Conservation (phyloP, 768 basidiomycete species). For the Podaxis sp. region DNA sequence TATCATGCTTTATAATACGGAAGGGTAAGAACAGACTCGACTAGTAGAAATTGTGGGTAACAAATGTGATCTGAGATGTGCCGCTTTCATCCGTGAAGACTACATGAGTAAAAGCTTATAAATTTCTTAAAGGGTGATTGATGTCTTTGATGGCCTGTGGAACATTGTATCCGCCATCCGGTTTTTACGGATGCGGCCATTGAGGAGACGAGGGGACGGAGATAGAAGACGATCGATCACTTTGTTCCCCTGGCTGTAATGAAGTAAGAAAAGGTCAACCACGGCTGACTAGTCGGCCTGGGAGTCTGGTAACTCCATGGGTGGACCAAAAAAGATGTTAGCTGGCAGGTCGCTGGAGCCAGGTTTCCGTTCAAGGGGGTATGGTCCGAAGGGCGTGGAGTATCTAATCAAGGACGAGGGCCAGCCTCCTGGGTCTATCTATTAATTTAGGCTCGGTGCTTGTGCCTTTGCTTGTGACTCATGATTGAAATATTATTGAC, state of each 20-base stretch:
- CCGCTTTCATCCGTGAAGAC: too few species aligned
- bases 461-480: not conserved
- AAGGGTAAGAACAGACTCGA: too few species aligned
- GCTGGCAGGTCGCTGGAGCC: not conserved
- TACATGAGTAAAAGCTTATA: too few species aligned
- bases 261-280: not conserved
- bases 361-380: not conserved
- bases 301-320: not conserved
- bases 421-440: not conserved
- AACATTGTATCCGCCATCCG: not conserved
- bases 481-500: not conserved
- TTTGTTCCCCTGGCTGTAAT: not conserved
- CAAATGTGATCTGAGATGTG: too few species aligned
- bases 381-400: not conserved
- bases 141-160: not conserved
- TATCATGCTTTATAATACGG: too few species aligned
- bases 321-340: not conserved
- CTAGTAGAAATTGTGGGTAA: too few species aligned
- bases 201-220: not conserved
- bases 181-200: conserved; percentile 11
- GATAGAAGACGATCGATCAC: not conserved
- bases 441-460: not conserved
- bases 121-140: not conserved
- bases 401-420: not conserved
- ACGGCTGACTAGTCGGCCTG: not conserved